phyloP scores from a whole-genome alignment of 345 rosid species.

The Corymbia maculata region DNA sequence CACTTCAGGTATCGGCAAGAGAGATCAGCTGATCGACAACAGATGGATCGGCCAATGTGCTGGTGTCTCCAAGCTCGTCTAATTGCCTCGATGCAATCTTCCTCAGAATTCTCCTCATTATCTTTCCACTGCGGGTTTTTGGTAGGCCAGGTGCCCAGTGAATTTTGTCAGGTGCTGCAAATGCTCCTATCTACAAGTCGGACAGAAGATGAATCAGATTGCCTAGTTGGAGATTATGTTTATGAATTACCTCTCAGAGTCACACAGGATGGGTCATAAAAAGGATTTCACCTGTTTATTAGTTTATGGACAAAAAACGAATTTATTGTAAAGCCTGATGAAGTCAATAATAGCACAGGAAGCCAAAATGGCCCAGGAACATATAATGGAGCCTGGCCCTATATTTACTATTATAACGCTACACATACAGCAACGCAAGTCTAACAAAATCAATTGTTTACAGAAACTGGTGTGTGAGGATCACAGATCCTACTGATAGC shows the following conservation, averaged over 20 bases:
- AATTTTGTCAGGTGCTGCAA: constrained; percentile 89
- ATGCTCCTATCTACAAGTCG: constrained; percentile 70
- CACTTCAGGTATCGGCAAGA: constrained; percentile 42
- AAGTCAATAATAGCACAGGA: background rate
- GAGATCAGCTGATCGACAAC: constrained; percentile 74
- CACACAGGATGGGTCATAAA: background rate
- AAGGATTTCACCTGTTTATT: background rate
- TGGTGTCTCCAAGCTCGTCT: constrained; percentile 85
- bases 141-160: constrained; percentile 98
- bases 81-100: constrained; percentile 85
- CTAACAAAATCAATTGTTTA: too few species aligned
- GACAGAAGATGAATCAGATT: background rate
- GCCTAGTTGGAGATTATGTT: background rate
- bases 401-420: background rate
- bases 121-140: constrained; percentile 97
- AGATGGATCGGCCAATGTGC: constrained; percentile 88
- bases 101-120: constrained; percentile 91
- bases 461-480: background rate
- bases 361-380: background rate
- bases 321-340: background rate
- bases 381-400: background rate
- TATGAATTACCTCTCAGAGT: background rate
- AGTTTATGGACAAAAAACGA: background rate
- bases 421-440: background rate
- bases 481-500: background rate